Evolutionary conservation across 345 rosid genomes (phyloP).

Genomic region (Eucalyptus coolabah): DNA sequence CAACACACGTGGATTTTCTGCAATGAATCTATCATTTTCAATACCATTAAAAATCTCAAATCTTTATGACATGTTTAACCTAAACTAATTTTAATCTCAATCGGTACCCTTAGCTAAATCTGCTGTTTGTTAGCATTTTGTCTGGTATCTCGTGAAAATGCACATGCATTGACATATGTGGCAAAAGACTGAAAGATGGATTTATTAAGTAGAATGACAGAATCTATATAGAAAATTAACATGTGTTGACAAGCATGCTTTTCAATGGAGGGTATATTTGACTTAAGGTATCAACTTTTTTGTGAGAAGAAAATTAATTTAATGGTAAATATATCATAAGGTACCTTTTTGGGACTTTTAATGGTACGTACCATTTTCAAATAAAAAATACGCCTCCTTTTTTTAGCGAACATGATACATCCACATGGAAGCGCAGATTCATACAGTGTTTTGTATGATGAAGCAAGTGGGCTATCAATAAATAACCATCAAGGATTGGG

Average conservation of each 20-base stretch:
- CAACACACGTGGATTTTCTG: neutral
- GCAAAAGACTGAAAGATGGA: neutral
- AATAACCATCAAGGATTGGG: neutral
- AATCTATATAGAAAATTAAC: neutral
- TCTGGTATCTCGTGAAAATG: neutral
- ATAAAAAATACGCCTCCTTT: neutral
- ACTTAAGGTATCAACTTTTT: neutral
- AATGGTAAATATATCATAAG: neutral
- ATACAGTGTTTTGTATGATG: neutral
- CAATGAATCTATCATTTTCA: neutral
- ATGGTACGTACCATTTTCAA: neutral
- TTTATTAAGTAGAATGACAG: neutral
- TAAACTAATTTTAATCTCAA: neutral
- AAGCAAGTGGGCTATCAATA: neutral
- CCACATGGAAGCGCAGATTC: neutral
- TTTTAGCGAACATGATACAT: neutral
- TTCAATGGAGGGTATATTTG: rapidly evolving
- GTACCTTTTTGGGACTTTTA: neutral
- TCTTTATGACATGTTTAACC: neutral
- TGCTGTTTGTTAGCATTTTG: neutral
- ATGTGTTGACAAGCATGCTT: neutral
- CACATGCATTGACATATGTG: rapidly evolving
- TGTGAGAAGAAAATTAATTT: neutral
- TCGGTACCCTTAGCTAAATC: neutral
- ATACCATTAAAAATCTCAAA: neutral